Evolutionary conservation across 352 stramenopile species (phyloP), one percentile per base, ranked within the genome.

Genomic region (Phytophthora tubulina): DNA sequence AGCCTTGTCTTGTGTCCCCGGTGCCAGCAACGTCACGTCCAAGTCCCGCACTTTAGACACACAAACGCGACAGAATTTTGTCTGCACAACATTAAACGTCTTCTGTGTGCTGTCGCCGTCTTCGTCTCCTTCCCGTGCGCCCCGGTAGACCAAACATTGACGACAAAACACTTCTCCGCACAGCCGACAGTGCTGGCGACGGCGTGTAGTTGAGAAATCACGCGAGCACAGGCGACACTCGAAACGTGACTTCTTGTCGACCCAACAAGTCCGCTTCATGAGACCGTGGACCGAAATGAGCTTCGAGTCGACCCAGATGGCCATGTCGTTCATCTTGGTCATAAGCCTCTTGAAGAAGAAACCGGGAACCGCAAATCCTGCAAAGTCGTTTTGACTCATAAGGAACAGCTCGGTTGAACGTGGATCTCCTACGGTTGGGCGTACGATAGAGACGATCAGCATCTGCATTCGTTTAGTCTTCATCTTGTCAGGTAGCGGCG

Each of bases 131-230:
- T 68, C 45, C 27, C 63, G 69, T 6, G 81, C 67, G 14, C 73
- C 78, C 14, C 84, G 81, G 52, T 80, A 76, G 32, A 92, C 49
- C 38, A 85, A 62, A 55, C 86, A 94, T 51, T 85, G 88, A 41
- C 78, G 60, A 59, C 86, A 94, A 33, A 91, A 86, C 2, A 94
- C 80, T 32, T 94, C 86, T 7, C 86, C 86, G 51, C 86, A 94
- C n/a, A 94, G 59, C 2, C 86, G 85, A 66, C 86, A 94, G 69
- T 93, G 85, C 51, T 91, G 85, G 31, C 87, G 82, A 5, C 79
- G 73, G n/a, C 85, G 82, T 39, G 79, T 88, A 5, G 81, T 58
- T 6, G 68, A 65, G 67, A 94, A 94, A 14, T 56, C 59, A 13
- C 81, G 76, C 49, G 86, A 76, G 67, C 87, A 94, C 31, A 92